phyloP scores from a whole-genome alignment of 2,329 filamentous ascomycete genomes.

The Aspergillus puulaauensis region DNA sequence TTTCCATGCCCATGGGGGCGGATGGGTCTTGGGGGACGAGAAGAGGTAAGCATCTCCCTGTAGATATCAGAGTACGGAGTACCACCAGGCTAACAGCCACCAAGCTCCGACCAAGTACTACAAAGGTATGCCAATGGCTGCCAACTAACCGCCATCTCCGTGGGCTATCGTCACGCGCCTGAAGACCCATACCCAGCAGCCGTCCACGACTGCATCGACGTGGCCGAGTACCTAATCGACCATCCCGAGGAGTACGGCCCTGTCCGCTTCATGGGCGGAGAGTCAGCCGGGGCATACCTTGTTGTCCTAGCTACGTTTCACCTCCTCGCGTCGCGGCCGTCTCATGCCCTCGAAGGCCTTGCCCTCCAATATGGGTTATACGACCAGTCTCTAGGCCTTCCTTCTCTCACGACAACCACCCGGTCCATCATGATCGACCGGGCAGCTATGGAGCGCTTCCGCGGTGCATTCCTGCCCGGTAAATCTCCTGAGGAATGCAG shows the following conservation, averaged over 20 bases:
- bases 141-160: conserved; percentile 52
- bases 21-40: conserved; percentile 38
- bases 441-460: not conserved
- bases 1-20: conserved; percentile 58
- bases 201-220: conserved; percentile 1
- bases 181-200: conserved; percentile 58
- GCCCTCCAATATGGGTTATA: conserved; percentile 1
- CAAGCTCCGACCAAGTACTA: conserved; percentile 48
- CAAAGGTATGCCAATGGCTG: conserved; percentile 51
- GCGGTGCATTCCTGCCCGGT: not conserved
- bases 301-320: not conserved
- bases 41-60: not conserved
- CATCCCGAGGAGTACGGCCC: not conserved
- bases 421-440: conserved; percentile 1
- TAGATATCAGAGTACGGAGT: not conserved
- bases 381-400: conserved; percentile 1
- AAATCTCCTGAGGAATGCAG: not conserved
- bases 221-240: conserved; percentile 7
- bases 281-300: conserved; percentile 8
- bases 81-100: not conserved
- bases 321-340: not conserved
- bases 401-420: not conserved
- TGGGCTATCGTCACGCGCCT: conserved; percentile 61
- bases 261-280: conserved; percentile 5
- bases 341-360: not conserved